These are phyloP conservation scores for Lachnellula cervina DNA, from an alignment of 2,329 filamentous ascomycete species.

Conservation along the genomic window DNA sequence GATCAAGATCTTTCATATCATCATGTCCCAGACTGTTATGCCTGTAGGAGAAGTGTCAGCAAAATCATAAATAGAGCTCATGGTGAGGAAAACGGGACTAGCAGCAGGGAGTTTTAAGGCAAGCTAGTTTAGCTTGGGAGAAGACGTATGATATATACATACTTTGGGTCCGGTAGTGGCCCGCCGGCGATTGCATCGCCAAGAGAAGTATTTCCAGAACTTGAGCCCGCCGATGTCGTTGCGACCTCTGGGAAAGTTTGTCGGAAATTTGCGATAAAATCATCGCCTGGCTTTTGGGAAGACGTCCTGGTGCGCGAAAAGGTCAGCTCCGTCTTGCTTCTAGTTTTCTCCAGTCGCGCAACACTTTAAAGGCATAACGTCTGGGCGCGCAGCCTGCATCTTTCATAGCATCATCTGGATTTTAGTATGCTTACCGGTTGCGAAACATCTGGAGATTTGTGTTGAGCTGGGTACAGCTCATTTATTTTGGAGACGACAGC, in stretches of 20 bases:
- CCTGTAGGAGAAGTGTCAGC: conserved; percentile 17
- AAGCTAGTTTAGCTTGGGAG: background rate
- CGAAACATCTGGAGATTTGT: conserved; percentile 31
- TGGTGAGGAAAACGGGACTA: background rate
- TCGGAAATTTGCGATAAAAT: conserved; percentile 79
- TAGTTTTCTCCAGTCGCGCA: background rate
- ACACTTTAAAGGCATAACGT: background rate
- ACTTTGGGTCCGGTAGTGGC: conserved; percentile 21
- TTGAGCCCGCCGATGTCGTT: conserved; percentile 40
- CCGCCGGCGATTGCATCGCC: conserved; percentile 23
- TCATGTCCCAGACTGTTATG: conserved; percentile 28
- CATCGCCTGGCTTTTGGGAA: conserved; percentile 80
- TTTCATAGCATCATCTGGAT: background rate
- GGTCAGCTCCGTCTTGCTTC: conserved; percentile 11
- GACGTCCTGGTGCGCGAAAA: conserved; percentile 43
- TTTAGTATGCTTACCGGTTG: conserved; percentile 30
- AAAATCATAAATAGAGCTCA: background rate
- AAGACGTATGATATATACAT: conserved; percentile 15
- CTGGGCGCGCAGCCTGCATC: background rate
- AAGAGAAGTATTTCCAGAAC: conserved; percentile 30
- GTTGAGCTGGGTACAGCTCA: conserved; percentile 18
- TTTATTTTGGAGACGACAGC: conserved; percentile 10
- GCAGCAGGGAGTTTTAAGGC: background rate
- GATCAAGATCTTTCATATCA: conserved; percentile 68
- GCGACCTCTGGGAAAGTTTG: conserved; percentile 74